Conservation (phyloP, 1,139 yeast genomes). For the Pneumocystis carinii region DNA sequence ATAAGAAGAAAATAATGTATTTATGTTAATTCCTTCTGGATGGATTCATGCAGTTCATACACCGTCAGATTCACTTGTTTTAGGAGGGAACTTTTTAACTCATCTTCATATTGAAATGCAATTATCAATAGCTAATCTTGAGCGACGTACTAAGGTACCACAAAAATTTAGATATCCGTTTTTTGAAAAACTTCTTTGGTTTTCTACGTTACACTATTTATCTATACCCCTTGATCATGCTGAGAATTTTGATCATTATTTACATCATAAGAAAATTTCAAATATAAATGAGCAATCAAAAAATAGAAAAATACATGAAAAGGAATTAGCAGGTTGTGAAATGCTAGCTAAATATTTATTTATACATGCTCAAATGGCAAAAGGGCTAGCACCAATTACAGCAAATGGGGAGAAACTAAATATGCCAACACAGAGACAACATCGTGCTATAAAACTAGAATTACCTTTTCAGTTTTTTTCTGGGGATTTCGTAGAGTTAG, state of each 20-base stretch:
- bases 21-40: conserved; percentile 60
- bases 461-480: conserved; percentile 7
- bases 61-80: conserved; percentile 61
- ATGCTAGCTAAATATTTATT: conserved; percentile 11
- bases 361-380: conserved; percentile 9
- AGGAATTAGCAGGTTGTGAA: conserved; percentile 6
- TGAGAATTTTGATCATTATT: not conserved
- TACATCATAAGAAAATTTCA: not conserved
- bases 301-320: not conserved
- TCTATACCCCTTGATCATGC: conserved; percentile 6
- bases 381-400: conserved; percentile 7
- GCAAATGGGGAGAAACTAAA: conserved; percentile 6
- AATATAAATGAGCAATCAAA: not conserved
- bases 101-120: conserved; percentile 48
- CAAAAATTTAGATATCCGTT: conserved; percentile 63
- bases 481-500: conserved; percentile 8
- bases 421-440: not conserved
- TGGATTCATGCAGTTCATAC: conserved; percentile 90
- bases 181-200: conserved; percentile 59
- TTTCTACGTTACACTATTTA: conserved; percentile 23
- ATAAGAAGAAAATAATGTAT: not conserved
- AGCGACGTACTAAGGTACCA: conserved; percentile 56
- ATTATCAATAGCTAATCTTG: conserved; percentile 45
- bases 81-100: conserved; percentile 79
- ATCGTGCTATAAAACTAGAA: conserved; percentile 10